A percentile compares a stretch with the other conserved stretches of the same genome.
Evolutionary conservation across 352 stramenopile species (phyloP).

Genomic region (Globisporangium spinosum): DNA sequence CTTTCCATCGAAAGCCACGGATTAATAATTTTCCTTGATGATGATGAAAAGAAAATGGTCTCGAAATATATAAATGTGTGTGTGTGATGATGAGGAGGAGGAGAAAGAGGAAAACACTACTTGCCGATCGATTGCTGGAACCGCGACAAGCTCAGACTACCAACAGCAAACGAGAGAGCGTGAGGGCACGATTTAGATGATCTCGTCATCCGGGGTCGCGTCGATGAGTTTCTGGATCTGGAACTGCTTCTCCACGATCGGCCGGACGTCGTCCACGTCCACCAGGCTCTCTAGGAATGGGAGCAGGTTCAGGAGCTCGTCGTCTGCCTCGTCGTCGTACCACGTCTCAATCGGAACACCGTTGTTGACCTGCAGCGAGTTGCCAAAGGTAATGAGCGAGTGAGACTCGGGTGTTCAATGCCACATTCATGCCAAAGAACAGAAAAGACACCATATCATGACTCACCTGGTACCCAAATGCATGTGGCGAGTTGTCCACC

Average conservation of each 20-base stretch:
- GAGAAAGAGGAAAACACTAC: background rate
- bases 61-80: background rate
- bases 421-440: background rate
- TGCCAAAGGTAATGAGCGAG: background rate
- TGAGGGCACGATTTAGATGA: slow-evolving; percentile 23
- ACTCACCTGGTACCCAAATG: slow-evolving; percentile 95
- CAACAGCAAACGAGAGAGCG: slow-evolving; percentile 4
- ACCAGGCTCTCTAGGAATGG: slow-evolving; percentile 92
- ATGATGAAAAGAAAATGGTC: background rate
- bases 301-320: slow-evolving; percentile 95
- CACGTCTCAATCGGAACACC: slow-evolving; percentile 98
- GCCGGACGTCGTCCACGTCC: slow-evolving; percentile 86
- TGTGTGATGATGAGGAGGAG: background rate
- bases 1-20: background rate
- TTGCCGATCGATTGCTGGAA: background rate
- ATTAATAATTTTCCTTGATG: background rate
- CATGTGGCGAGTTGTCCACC: slow-evolving; percentile 98
- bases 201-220: slow-evolving; percentile 47
- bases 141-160: background rate
- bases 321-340: slow-evolving; percentile 96
- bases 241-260: slow-evolving; percentile 88
- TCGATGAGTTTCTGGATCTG: slow-evolving; percentile 91
- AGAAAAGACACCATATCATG: background rate
- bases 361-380: slow-evolving; percentile 86
- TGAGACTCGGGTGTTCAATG: background rate